Evolutionary conservation across 2,329 filamentous ascomycete species (phyloP), one percentile per base, ranked within the genome.

Genomic region (Calonectria pteridis): DNA sequence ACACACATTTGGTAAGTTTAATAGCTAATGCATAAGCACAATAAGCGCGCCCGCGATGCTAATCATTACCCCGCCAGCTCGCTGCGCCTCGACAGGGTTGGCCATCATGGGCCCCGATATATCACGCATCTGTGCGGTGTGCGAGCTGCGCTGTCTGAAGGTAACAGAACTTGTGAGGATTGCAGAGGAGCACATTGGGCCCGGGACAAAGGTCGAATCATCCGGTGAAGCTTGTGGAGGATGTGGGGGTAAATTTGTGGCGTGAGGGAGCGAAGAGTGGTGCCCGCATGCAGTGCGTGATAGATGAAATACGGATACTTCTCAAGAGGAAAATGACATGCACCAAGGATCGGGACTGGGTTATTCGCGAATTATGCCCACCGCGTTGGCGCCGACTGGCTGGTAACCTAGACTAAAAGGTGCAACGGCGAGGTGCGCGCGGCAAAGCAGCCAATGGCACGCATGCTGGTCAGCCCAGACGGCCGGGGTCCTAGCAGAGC

Each of bases 61-160:
- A 28, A 80, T 55, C 13, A 49, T 58, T 4, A 50, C n/a, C 29
- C 31, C 89, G 89, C 87, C 31, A 89, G 89, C 87, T n/a, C 87
- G 85, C 1, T 92, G 90, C 73, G 87, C 88, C 0, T 86, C 88
- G 0, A 90, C 88, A 0, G 88, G 89, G 1, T 81, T 92, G 10
- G 87, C 90, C 16, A 89, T 92, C 74, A 83, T 89, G 72, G 86
- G 85, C 2, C 90, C 90, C 0, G 89, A 88, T 3, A 85, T 88
- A 59, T 91, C 90, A 0, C 84, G 87, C 40, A 86, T 87, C 4
- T 92, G 90, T 67, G 88, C 87, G 26, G 88, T 91, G 3, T 92
- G 90, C 76, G 87, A 87, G 20, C 81, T 86, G 31, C 86, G 90
- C 29, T 90, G 88, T 10, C 84, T 91, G 26, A 85, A 86, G 58